Conservation (phyloP, 225 moss, liverwort and hornwort genomes). For the Pseudisothecium myosuroides region DNA sequence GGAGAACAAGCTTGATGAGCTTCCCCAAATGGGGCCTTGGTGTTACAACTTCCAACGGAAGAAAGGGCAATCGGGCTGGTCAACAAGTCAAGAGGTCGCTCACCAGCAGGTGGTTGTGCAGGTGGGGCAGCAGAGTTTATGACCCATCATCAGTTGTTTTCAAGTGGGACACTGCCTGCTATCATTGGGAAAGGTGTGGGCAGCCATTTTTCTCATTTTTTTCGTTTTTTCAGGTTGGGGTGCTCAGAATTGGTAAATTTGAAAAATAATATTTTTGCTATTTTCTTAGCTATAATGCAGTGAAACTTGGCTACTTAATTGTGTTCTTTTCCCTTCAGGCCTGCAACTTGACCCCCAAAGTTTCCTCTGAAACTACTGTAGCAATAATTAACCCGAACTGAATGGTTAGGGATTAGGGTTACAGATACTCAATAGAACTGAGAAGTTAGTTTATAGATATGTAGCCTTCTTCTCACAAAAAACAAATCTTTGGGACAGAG, state of each 20-base stretch:
- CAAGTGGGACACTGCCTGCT: background rate
- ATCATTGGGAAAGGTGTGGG: background rate
- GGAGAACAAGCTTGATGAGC: background rate
- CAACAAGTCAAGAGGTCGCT: background rate
- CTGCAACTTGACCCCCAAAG: background rate
- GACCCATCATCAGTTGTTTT: background rate
- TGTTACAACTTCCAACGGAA: background rate
- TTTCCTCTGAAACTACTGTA: background rate
- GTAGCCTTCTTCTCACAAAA: background rate
- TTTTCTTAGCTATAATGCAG: background rate
- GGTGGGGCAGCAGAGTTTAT: background rate
- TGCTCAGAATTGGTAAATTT: background rate
- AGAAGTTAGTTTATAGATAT: background rate
- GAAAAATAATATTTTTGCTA: background rate
- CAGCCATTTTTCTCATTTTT: background rate
- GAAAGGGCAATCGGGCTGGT: background rate
- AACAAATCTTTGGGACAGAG: background rate
- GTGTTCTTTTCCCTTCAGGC: rapidly evolving
- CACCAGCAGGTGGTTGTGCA: background rate
- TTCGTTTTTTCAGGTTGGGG: too few species aligned
- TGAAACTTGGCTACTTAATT: background rate
- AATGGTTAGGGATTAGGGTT: background rate
- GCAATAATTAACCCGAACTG: background rate
- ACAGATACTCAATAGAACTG: background rate
- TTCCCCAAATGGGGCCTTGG: background rate